Percentiles rank a stretch among this genome's conserved stretches.
These are phyloP conservation scores for Ceratocystis smalleyi DNA, from an alignment of 2,329 filamentous ascomycete genomes.

Conservation along the genomic window DNA sequence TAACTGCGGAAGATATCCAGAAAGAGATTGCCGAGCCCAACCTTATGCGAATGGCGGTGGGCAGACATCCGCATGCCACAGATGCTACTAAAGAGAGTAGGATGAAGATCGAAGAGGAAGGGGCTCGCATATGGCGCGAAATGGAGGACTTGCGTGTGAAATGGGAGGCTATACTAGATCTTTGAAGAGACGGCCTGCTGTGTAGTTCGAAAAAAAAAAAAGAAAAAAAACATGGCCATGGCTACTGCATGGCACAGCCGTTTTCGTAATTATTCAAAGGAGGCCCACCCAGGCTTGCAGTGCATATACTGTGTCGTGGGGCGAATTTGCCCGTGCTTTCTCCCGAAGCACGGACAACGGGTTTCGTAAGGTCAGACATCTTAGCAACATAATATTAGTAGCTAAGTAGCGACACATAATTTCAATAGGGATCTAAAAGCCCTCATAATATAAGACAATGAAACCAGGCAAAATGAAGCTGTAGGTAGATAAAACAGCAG, in stretches of 20 bases:
- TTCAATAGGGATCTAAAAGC: not conserved
- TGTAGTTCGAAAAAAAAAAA: not conserved
- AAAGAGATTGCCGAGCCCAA: conserved; percentile 26
- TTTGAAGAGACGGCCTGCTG: not conserved
- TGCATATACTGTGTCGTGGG: not conserved
- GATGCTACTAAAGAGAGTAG: conserved; percentile 46
- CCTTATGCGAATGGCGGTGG: conserved; percentile 36
- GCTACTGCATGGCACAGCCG: not conserved
- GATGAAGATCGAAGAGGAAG: conserved; percentile 46
- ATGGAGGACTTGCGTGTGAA: conserved; percentile 55
- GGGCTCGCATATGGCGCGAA: conserved; percentile 46
- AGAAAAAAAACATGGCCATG: not conserved
- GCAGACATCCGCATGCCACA: conserved; percentile 42
- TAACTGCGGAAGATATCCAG: conserved; percentile 27
- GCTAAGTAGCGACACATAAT: not conserved
- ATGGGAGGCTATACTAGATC: conserved; percentile 39
- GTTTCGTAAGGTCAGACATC: not conserved
- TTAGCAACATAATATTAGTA: not conserved
- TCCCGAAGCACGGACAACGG: not conserved
- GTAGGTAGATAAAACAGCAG: too few relatives aligned
- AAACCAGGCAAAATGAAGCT: not conserved
- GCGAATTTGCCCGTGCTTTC: not conserved
- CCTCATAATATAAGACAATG: not conserved
- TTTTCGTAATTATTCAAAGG: not conserved
- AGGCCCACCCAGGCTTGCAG: not conserved